These are phyloP conservation scores for Globisporangium paddicum DNA, from an alignment of 352 stramenopile genomes.

Conservation along the genomic window DNA sequence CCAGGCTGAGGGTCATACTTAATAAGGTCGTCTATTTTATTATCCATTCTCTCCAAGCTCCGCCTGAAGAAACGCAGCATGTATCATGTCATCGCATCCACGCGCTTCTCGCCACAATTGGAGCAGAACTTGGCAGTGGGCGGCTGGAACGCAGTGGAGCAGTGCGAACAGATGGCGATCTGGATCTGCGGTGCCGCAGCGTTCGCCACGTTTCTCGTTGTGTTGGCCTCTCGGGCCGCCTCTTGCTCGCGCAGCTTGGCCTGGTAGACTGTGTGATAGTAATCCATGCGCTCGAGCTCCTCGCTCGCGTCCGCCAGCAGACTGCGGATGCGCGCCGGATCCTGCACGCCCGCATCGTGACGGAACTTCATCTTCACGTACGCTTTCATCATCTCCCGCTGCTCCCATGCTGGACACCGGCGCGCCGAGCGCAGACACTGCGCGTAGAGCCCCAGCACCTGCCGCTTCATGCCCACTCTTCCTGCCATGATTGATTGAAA, in stretches of 20 bases:
- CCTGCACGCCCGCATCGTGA: slow-evolving; percentile 37
- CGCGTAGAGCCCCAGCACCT: slow-evolving; percentile 61
- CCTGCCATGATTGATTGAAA: not conserved
- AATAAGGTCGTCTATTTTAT: too few relatives aligned
- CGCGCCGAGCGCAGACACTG: slow-evolving; percentile 72
- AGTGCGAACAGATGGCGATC: slow-evolving; percentile 30
- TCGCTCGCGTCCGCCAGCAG: slow-evolving; percentile 62
- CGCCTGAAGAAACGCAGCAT: too few relatives aligned
- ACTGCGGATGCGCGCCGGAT: slow-evolving; percentile 47
- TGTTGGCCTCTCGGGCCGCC: slow-evolving; percentile 2
- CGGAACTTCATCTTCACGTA: slow-evolving; percentile 83
- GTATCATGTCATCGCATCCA: not conserved
- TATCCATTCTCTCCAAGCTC: too few relatives aligned
- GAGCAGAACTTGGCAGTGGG: slow-evolving; percentile 67
- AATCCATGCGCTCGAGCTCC: slow-evolving; percentile 83
- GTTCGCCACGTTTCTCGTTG: not conserved
- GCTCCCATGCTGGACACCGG: slow-evolving; percentile 69
- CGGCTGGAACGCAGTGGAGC: slow-evolving; percentile 36
- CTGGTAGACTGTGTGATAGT: slow-evolving; percentile 81
- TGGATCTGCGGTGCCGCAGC: not conserved
- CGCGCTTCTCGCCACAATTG: slow-evolving; percentile 60
- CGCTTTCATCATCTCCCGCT: slow-evolving; percentile 81
- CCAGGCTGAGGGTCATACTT: too few relatives aligned
- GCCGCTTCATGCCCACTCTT: slow-evolving; percentile 11
- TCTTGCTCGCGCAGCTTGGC: slow-evolving; percentile 41